phyloP scores from a whole-genome alignment of 306 rosid genomes.

The Crotalaria pallida region DNA sequence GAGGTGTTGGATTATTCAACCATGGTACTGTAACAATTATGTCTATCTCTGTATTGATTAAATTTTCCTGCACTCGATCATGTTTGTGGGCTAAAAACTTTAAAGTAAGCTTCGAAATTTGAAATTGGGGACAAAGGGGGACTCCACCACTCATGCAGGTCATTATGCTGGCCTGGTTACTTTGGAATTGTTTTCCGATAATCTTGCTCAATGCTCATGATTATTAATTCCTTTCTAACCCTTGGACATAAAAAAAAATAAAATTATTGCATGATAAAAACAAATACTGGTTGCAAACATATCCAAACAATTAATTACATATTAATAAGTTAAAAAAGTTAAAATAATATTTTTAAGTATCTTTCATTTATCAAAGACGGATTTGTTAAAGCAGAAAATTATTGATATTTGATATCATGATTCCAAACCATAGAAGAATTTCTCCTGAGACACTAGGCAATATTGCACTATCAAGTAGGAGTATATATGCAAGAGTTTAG shows the following conservation, averaged over 20 bases:
- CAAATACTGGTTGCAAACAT: no score
- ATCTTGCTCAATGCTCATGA: conserved; percentile 20
- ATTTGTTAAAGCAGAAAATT: no score
- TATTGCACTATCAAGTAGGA: no score
- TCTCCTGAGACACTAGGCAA: no score
- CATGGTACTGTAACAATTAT: conserved; percentile 5
- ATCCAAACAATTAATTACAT: no score
- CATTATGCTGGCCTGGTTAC: conserved; percentile 3
- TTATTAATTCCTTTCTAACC: background rate
- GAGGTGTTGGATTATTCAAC: background rate
- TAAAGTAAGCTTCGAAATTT: conserved; percentile 23
- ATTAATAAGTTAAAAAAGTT: no score
- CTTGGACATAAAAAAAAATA: background rate
- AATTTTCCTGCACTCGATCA: conserved; percentile 6
- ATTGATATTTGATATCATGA: no score
- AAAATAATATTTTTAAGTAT: no score
- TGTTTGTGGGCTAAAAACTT: conserved; percentile 16
- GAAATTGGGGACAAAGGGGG: conserved; percentile 18
- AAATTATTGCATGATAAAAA: no score
- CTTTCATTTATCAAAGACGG: no score
- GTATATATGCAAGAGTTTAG: no score
- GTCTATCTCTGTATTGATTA: conserved; percentile 3
- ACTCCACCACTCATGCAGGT: conserved; percentile 28
- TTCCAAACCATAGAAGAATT: no score
- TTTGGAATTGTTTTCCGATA: conserved; percentile 1